A percentile compares a stretch with the other conserved stretches of the same genome.
Conservation (phyloP, 805 yeast genomes). For the Kazachstania viticola region DNA sequence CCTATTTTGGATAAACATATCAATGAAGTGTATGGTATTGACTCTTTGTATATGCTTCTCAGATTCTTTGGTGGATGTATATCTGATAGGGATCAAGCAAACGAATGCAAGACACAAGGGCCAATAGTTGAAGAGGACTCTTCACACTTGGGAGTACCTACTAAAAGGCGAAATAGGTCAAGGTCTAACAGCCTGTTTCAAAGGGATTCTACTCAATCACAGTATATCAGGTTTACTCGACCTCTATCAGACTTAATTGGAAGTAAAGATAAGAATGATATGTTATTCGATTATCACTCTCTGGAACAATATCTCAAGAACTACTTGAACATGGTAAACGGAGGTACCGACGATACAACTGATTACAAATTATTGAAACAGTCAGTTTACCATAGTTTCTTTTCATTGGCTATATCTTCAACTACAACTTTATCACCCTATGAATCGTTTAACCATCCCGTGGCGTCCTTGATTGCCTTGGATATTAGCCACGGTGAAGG, state of each 20-base stretch:
- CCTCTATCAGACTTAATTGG: constrained; percentile 28
- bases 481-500: constrained; percentile 27
- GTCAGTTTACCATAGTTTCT: constrained; percentile 44
- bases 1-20: constrained; percentile 21
- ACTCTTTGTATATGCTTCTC: constrained; percentile 22
- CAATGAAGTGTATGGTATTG: constrained; percentile 14
- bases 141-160: background rate
- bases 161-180: constrained; percentile 10
- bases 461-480: constrained; percentile 59
- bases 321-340: constrained; percentile 23
- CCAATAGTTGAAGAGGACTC: background rate
- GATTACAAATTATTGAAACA: constrained; percentile 27
- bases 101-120: constrained; percentile 6
- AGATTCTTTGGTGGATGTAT: constrained; percentile 26
- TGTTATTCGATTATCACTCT: constrained; percentile 27
- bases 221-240: constrained; percentile 40
- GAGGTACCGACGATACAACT: constrained; percentile 18
- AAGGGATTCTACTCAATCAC: constrained; percentile 24
- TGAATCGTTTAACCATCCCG: constrained; percentile 82
- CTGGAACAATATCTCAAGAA: constrained; percentile 28
- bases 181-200: constrained; percentile 25
- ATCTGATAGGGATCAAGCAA: constrained; percentile 25
- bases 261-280: constrained; percentile 19
- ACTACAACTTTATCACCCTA: constrained; percentile 56
- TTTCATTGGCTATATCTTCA: constrained; percentile 44